phyloP scores from a whole-genome alignment of 805 yeast genomes.

The Starmerella etchellsii region DNA sequence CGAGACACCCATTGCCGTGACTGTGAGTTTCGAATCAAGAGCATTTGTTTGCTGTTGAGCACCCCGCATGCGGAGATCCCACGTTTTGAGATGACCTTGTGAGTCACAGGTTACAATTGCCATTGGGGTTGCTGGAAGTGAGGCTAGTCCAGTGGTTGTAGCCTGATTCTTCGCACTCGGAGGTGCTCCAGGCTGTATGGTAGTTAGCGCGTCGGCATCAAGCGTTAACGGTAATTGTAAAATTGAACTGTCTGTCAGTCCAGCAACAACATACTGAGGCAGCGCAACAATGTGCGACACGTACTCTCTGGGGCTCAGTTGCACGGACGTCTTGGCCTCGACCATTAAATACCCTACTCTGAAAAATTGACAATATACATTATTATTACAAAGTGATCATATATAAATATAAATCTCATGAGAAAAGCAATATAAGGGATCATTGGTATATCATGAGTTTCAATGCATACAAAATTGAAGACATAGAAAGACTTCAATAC shows the following conservation, averaged over 20 bases:
- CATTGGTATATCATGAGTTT: too few species aligned
- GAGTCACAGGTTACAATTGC: slow-evolving; percentile 11
- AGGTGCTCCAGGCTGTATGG: not conserved
- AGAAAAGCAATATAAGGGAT: too few species aligned
- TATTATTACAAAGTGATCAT: too few species aligned
- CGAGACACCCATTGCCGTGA: slow-evolving; percentile 15
- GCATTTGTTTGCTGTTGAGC: slow-evolving; percentile 4
- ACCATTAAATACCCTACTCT: too few species aligned
- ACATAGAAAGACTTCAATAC: too few species aligned
- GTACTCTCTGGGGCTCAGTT: slow-evolving; percentile 14
- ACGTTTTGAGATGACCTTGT: slow-evolving; percentile 10
- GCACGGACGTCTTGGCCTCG: slow-evolving; percentile 3
- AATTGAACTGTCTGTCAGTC: slow-evolving; percentile 19
- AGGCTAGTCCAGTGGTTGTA: slow-evolving; percentile 10
- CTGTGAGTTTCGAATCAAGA: slow-evolving; percentile 7
- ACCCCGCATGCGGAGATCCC: slow-evolving; percentile 13
- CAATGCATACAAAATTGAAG: too few species aligned
- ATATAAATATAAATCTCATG: too few species aligned
- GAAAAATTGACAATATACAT: too few species aligned
- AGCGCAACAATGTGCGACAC: slow-evolving; percentile 14
- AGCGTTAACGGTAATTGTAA: slow-evolving; percentile 6
- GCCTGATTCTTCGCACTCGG: not conserved
- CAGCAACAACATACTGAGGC: slow-evolving; percentile 10
- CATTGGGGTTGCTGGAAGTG: slow-evolving; percentile 14
- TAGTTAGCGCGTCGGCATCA: slow-evolving; percentile 1